These are phyloP conservation scores for Endoconidiophora laricicola DNA, from an alignment of 2,329 filamentous ascomycete species.

Conservation along the genomic window DNA sequence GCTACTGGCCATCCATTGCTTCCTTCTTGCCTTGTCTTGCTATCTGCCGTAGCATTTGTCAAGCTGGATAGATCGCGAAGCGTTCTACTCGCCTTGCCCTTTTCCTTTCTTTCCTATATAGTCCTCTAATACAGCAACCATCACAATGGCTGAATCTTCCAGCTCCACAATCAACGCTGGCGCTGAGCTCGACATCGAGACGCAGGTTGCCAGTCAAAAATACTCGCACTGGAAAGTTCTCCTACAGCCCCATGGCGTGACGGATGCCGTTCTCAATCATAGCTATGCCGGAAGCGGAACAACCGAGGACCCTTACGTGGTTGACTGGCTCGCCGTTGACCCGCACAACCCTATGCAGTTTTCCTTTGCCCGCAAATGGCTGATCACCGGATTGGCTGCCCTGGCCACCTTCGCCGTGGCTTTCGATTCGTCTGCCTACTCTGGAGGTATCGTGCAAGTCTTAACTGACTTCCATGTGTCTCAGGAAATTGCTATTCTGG, in stretches of 20 bases:
- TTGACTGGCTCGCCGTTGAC: conserved; percentile 52
- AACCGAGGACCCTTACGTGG: conserved; percentile 46
- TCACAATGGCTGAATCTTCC: conserved; percentile 9
- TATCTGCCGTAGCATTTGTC: too few relatives aligned
- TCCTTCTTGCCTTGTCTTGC: too few relatives aligned
- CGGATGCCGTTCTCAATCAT: conserved; percentile 36
- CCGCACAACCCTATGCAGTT: conserved; percentile 50
- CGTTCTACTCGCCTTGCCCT: too few relatives aligned
- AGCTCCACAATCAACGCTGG: conserved; percentile 14
- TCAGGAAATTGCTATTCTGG: conserved; percentile 36
- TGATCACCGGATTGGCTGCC: conserved; percentile 41
- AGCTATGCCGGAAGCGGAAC: conserved; percentile 46
- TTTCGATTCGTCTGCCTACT: conserved; percentile 53
- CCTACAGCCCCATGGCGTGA: conserved; percentile 40
- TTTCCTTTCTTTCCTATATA: too few relatives aligned
- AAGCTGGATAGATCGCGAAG: too few relatives aligned
- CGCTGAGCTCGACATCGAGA: conserved; percentile 25
- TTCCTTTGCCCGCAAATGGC: conserved; percentile 43
- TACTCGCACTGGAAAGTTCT: conserved; percentile 35
- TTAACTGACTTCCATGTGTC: conserved; percentile 36
- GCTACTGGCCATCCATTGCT: too few relatives aligned
- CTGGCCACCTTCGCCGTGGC: conserved; percentile 51
- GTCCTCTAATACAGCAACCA: not conserved
- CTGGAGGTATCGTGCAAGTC: conserved; percentile 38
- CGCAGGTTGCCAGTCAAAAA: conserved; percentile 20